phyloP scores from a whole-genome alignment of 306 rosid genomes.

The Vigna mungo region DNA sequence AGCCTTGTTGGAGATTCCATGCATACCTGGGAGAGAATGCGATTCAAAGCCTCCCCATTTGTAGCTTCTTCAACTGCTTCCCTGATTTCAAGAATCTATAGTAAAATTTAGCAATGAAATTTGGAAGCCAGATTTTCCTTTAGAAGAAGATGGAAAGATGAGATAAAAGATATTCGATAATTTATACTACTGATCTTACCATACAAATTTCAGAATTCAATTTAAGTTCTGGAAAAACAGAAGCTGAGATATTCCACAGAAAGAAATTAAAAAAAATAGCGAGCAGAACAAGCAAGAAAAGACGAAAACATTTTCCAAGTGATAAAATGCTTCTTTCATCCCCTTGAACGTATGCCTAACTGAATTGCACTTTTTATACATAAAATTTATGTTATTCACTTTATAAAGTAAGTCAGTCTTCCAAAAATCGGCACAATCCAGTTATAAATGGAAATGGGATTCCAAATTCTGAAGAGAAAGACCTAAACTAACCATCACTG shows the following conservation, averaged over 20 bases:
- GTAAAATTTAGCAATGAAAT: constrained; percentile 27
- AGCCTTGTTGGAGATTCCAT: constrained; percentile 25
- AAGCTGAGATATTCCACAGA: not conserved
- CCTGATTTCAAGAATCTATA: constrained; percentile 93
- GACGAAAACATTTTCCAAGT: not conserved
- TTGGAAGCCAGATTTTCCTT: constrained; percentile 20
- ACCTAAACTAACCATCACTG: not conserved
- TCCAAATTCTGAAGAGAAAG: not conserved
- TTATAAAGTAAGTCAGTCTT: constrained; percentile 19
- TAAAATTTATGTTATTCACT: constrained; percentile 14
- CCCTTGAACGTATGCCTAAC: not conserved
- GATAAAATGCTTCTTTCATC: constrained; percentile 22
- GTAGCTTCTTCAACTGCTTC: constrained; percentile 92
- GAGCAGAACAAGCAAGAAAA: not conserved
- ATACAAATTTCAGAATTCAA: constrained; percentile 15
- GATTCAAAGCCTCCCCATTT: constrained; percentile 64
- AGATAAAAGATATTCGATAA: constrained; percentile 2
- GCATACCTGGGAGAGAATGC: constrained; percentile 72
- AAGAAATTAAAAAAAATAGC: not conserved
- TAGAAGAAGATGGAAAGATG: not conserved
- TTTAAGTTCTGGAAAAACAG: constrained; percentile 14
- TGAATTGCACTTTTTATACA: not conserved
- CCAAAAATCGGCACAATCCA: not conserved
- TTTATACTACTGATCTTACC: not conserved
- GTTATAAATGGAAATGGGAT: not conserved